Evolutionary conservation across 768 basidiomycete genomes (phyloP), one percentile per base, ranked within the genome.

Genomic region (Trametes punicea): DNA sequence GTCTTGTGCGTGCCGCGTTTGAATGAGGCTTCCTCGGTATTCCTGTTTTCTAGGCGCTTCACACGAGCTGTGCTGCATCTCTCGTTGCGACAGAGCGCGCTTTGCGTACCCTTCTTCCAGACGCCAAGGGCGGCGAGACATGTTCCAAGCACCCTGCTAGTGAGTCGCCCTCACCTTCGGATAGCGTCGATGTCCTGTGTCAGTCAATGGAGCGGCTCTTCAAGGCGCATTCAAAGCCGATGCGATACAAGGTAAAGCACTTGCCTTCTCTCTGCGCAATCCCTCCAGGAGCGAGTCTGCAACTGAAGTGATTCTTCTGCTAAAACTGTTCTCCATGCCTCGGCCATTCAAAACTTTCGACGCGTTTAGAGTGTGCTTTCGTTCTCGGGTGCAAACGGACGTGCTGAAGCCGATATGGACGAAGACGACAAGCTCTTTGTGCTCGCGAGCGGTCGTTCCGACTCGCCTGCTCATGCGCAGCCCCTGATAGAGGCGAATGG

Each of bases 131-230:
- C 9, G 38, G 39, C 9, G 48, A 20, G 4, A 15, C 38, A 31
- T 6, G 31, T 5, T 36, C 15, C 6, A 36, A 31, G 1, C 29
- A 16, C 4, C 38, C 23, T 15, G 15, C 16, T 23, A 33, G 49
- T 41, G 48, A 51, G 42, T 20, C 9, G 5, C 8, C 21, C 21
- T n/a, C 25, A 29, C 3, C 45, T 0, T 33, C 16, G 4, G 45
- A 51, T n/a, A 26, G 45, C 15, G 25, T 18, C 21, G 44, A 48
- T 8, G 20, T 50, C 11, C 23, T 63, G 27, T 54, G 55, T 20
- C 40, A 47, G 6, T 52, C 58, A 10, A 46, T 63, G 51, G 62
- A 63, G 15, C 26, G 42, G 16, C 23, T 63, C 4, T 54, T 63
- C 25, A 57, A 56, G 44, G 20, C 10, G 4, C 23, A 41, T 8